Conservation (phyloP, 108 stramenopile species). For the Skeletonema marinoi region DNA sequence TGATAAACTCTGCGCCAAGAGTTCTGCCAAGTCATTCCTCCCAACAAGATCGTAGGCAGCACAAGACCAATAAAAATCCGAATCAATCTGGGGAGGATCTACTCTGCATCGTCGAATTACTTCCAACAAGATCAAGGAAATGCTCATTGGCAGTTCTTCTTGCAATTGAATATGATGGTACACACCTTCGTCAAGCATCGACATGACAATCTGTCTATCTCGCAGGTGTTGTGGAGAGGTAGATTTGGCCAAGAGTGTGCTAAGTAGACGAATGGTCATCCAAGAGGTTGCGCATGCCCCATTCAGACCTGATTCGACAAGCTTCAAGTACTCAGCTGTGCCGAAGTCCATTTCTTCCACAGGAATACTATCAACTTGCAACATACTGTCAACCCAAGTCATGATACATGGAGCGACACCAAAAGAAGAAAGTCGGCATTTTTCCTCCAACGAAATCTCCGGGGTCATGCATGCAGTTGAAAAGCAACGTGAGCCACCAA, state of each 20-base stretch:
- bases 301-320: conserved; percentile 40
- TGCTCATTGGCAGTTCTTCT: conserved; percentile 65
- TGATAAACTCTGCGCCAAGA: conserved; percentile 17
- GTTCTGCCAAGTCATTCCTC: conserved; percentile 71
- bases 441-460: not conserved
- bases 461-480: conserved; percentile 15
- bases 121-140: conserved; percentile 73
- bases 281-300: conserved; percentile 50
- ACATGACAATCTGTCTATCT: conserved; percentile 46
- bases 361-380: conserved; percentile 16
- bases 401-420: conserved; percentile 37
- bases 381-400: conserved; percentile 42
- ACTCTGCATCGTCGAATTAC: conserved; percentile 62
- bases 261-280: conserved; percentile 58
- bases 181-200: conserved; percentile 74
- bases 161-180: conserved; percentile 40
- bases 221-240: not conserved
- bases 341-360: conserved; percentile 14
- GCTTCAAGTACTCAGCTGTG: conserved; percentile 19
- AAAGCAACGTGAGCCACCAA: conserved; percentile 30
- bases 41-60: conserved; percentile 78
- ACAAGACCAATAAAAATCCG: conserved; percentile 43
- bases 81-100: conserved; percentile 46
- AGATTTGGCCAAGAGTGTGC: conserved; percentile 28
- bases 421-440: conserved; percentile 24